Evolutionary conservation across 139 green algal genomes (phyloP), one percentile per base, ranked within the genome.

Genomic region (Chlamydomonas sphaeroides): DNA sequence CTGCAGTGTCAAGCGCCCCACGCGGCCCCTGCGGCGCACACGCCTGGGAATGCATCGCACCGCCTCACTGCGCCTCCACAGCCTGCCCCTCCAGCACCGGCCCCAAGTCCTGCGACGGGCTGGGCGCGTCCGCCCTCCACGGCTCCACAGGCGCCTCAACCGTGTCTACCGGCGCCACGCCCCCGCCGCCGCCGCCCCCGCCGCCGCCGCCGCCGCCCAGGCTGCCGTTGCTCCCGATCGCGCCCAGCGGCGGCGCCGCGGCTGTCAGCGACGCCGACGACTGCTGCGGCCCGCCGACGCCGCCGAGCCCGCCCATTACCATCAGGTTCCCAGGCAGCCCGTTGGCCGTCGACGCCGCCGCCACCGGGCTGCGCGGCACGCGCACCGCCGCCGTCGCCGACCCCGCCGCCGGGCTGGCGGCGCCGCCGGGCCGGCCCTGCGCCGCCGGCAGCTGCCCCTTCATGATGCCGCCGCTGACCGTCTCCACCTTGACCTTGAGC

Each of bases 401-500:
- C 35, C 20, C 72, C 10, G 53, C 72, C 28, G 36, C 51, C 28
- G 20, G 18, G 32, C 0, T 61, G 1, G 18, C 61, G 53, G 56
- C 74, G 5, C 74, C 21, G 10, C 61, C 42, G 28, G 23, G 28
- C 45, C 57, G 35, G 48, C 41, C 41, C 61, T n/a, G n/a, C n/a
- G n/a, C 41, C 41, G 11, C 1, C 45, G 77, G 65, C 49, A 84
- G 30, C 48, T 84, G 77, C 0, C 77, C 77, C 65, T 84, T 84
- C 65, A 75, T 84, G 30, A 90, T 90, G 28, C 32, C 45, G 21
- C 86, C 86, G 0, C 42, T 61, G 15, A 90, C 71, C 2, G 86
- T 88, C 57, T 86, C 78, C 42, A 90, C 80, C 28, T 90, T 84
- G 39, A 90, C 86, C 57, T 87, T 78, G 3, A 86, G 41, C 18